Base-by-base conservation (phyloP, 1,284 basidiomycete genomes). In the Pseudozyma pruni region DNA sequence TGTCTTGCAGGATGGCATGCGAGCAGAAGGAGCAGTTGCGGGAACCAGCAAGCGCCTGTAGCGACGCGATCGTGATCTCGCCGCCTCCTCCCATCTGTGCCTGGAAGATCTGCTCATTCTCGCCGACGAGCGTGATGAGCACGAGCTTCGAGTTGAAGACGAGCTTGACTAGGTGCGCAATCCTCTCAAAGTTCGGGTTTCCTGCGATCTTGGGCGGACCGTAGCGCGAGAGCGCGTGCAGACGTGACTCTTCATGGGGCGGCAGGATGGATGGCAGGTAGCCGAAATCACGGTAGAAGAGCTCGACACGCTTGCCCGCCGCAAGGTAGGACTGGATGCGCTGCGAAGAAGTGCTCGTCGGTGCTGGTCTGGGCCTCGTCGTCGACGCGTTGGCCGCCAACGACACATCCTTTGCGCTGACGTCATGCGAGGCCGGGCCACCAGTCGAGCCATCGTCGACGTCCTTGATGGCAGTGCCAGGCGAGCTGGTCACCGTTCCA, bases 131-230 rank as follows among this genome's bases (percentile, higher is more conserved):
- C 5, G 90, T 88, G 37, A 97, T 90, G 17, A 89, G 83, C 5
- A 94, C 93, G 22, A 91, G 88, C 78, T 91, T 92, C 1, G 92
- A 91, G 79, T 88, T 91, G 84, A 97, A 96, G 13, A 97, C 94
- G 27, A 97, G 85, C 84, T 94, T 95, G 50, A 91, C 91, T 44
- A 97, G 86, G 59, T 86, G 85, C 87, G 92, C 71, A 87, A 97
- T 94, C 19, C 94, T 88, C 83, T 96, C 93, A 81, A 97, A 96
- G 81, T 95, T 95, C 70, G 88, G 85, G 80, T 97, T 93, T 16
- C 89, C 86, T 16, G 88, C 88, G 20, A 76, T 54, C 47, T 70
- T 75, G 32, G 78, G 76, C 17, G 74, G 72, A 20, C 78, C 78
- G 46, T 78, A 80, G 10, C 78, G 68, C 11, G 64, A 45, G 19